These are phyloP conservation scores for Furcasterigmium furcatum DNA, from an alignment of 2,329 filamentous ascomycete genomes.

Conservation along the genomic window DNA sequence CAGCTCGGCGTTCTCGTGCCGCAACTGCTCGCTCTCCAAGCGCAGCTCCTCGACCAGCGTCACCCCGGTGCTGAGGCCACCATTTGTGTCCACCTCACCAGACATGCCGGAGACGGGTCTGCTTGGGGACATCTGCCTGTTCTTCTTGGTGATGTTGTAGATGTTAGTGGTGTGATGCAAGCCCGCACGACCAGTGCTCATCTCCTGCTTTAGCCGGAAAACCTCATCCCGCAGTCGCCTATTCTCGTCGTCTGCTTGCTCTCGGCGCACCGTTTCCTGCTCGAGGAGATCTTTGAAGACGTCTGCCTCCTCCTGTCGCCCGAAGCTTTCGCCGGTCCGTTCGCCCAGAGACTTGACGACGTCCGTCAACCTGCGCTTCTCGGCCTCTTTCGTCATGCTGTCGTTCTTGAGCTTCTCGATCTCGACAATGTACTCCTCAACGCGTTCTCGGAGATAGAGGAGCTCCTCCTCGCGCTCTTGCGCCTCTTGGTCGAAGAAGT, in stretches of 20 bases:
- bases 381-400: constrained; percentile 72
- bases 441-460: constrained; percentile 75
- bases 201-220: constrained; percentile 65
- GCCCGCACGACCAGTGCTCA: constrained; percentile 27
- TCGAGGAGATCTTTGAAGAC: constrained; percentile 96
- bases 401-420: constrained; percentile 81
- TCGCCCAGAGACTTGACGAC: constrained; percentile 59
- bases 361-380: constrained; percentile 83
- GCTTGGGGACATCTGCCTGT: constrained; percentile 42
- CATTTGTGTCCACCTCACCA: constrained; percentile 46
- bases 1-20: constrained; percentile 89
- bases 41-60: constrained; percentile 75
- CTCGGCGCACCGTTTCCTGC: constrained; percentile 83
- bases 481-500: constrained; percentile 54
- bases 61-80: constrained; percentile 54
- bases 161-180: constrained; percentile 62
- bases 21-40: constrained; percentile 68
- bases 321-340: constrained; percentile 46
- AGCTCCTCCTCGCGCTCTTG: constrained; percentile 82
- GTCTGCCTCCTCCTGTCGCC: constrained; percentile 64
- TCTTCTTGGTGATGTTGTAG: constrained; percentile 60
- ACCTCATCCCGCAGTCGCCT: constrained; percentile 80
- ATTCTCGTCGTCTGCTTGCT: constrained; percentile 89
- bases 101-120: constrained; percentile 48
- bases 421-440: constrained; percentile 80